These are phyloP conservation scores for Blastobotrys aristatus DNA, from an alignment of 1,139 yeast species.

Conservation along the genomic window DNA sequence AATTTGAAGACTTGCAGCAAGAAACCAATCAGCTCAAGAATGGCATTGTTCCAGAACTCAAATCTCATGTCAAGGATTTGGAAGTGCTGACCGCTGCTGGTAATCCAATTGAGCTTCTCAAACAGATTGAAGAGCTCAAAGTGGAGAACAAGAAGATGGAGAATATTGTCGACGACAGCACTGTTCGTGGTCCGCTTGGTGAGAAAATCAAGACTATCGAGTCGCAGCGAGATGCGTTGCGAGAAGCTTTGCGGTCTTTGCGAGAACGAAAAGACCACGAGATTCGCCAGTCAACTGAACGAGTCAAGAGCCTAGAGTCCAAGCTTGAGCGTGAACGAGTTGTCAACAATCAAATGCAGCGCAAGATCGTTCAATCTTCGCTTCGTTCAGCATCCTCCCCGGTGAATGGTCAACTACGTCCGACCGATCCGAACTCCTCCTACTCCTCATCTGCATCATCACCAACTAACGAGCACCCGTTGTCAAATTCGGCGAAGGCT, in stretches of 20 bases:
- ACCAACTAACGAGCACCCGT: slow-evolving; percentile 6
- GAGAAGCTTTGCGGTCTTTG: slow-evolving; percentile 36
- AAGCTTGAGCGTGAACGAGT: slow-evolving; percentile 29
- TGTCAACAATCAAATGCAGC: slow-evolving; percentile 26
- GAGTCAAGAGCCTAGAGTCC: slow-evolving; percentile 31
- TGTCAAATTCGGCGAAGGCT: not conserved
- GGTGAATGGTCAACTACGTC: not conserved
- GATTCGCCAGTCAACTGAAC: slow-evolving; percentile 29
- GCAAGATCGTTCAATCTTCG: slow-evolving; percentile 26
- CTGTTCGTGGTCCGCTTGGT: slow-evolving; percentile 33
- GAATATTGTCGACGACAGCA: slow-evolving; percentile 29
- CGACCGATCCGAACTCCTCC: slow-evolving; percentile 6
- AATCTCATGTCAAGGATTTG: slow-evolving; percentile 28
- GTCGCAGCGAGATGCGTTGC: slow-evolving; percentile 42
- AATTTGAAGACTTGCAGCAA: slow-evolving; percentile 29
- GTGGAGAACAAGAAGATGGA: slow-evolving; percentile 34
- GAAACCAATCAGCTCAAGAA: slow-evolving; percentile 34
- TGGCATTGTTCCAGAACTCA: slow-evolving; percentile 30
- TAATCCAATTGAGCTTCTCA: slow-evolving; percentile 30
- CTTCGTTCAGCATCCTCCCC: slow-evolving; percentile 16
- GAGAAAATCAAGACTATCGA: slow-evolving; percentile 35
- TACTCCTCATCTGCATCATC: slow-evolving; percentile 13
- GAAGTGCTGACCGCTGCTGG: slow-evolving; percentile 31
- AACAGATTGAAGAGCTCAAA: slow-evolving; percentile 33
- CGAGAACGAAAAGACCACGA: slow-evolving; percentile 38